These are phyloP conservation scores for Papiliotrema nemorosa DNA, from an alignment of 1,284 basidiomycete genomes.

Conservation along the genomic window DNA sequence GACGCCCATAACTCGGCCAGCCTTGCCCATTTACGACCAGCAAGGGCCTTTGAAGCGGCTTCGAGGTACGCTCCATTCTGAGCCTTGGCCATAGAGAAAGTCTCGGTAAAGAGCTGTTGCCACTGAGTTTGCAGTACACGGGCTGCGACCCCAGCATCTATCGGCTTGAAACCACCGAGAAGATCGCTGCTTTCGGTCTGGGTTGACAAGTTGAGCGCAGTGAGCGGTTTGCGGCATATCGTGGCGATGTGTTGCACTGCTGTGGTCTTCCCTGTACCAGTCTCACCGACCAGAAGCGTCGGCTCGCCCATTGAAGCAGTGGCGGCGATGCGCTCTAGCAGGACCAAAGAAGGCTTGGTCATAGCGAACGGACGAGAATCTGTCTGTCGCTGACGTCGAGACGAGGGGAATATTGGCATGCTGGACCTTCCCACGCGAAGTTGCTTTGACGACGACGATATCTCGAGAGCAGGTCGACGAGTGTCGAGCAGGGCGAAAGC, in stretches of 20 bases:
- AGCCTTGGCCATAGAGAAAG: conserved; percentile 78
- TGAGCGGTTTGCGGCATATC: conserved; percentile 70
- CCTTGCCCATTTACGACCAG: conserved; percentile 80
- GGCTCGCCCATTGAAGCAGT: conserved; percentile 75
- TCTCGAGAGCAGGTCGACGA: conserved; percentile 65
- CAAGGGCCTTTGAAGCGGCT: conserved; percentile 76
- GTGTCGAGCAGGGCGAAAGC: conserved; percentile 57
- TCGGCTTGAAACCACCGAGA: conserved; percentile 91
- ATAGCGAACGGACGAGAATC: conserved; percentile 71
- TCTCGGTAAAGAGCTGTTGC: conserved; percentile 75
- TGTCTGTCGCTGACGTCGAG: conserved; percentile 10
- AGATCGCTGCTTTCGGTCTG: conserved; percentile 96
- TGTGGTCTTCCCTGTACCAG: conserved; percentile 97
- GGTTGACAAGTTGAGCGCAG: conserved; percentile 91
- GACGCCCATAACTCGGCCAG: conserved; percentile 71
- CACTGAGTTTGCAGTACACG: conserved; percentile 72
- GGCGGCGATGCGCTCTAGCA: conserved; percentile 78
- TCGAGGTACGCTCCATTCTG: conserved; percentile 79
- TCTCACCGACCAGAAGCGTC: conserved; percentile 91
- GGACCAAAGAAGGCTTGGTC: conserved; percentile 75
- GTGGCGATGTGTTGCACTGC: conserved; percentile 82
- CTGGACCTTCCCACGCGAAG: conserved; percentile 36
- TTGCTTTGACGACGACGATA: conserved; percentile 57
- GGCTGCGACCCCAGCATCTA: conserved; percentile 79
- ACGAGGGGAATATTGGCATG: conserved; percentile 17